Percentiles rank a stretch among this genome's conserved stretches.
Conservation (phyloP, 139 green algal species). For the Chlamydomonas schloesseri region DNA sequence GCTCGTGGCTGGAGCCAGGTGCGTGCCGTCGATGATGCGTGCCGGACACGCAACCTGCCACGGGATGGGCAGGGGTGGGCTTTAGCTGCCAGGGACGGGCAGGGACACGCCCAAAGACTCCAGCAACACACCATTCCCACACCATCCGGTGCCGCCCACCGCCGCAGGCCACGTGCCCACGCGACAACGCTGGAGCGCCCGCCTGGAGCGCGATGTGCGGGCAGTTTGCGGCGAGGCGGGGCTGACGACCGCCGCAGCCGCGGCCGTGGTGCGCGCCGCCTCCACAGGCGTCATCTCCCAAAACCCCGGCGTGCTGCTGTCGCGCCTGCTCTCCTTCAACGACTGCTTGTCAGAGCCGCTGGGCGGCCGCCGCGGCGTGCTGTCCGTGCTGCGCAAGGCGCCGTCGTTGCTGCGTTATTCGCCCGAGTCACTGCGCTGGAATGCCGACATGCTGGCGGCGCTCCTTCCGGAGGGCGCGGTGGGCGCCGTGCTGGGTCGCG, state of each 20-base stretch:
- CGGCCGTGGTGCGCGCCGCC: background rate
- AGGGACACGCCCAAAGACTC: no score
- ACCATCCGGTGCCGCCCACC: no score
- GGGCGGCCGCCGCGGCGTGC: conserved; percentile 19
- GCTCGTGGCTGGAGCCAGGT: conserved; percentile 3
- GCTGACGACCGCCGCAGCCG: background rate
- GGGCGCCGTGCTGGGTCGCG: background rate
- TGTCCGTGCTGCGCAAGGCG: conserved; percentile 17
- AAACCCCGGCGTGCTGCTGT: conserved; percentile 38
- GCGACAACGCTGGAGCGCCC: conserved; percentile 22
- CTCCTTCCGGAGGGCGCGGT: background rate
- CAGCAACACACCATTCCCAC: no score
- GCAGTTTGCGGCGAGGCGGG: conserved; percentile 33
- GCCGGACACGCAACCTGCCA: no score
- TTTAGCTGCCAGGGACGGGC: no score
- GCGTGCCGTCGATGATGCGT: no score
- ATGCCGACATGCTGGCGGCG: conserved; percentile 23
- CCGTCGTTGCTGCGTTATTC: conserved; percentile 28
- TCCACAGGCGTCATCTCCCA: background rate
- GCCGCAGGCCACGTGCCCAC: conserved; percentile 6
- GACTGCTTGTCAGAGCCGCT: background rate
- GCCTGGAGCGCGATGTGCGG: background rate
- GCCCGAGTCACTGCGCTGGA: conserved; percentile 11
- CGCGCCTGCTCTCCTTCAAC: conserved; percentile 24
- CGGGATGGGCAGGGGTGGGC: no score